Base-by-base conservation (phyloP, 2,329 filamentous ascomycete genomes). In the Pseudomassariella vexata region DNA sequence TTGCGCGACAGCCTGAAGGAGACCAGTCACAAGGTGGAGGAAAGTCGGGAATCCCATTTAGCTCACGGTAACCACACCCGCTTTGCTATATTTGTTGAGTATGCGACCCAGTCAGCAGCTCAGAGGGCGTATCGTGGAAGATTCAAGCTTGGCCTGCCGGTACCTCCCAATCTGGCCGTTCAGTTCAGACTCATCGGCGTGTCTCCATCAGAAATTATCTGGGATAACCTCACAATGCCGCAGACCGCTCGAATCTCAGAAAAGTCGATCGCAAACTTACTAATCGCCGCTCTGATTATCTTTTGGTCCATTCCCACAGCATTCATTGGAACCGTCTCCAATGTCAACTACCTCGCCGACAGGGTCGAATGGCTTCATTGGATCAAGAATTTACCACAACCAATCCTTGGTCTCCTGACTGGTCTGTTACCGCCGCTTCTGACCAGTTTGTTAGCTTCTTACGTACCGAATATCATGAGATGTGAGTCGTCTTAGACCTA, bases 31-130 rank as follows among this genome's bases (percentile, higher is more conserved):
- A n/a, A 29, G n/a, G 31, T 41, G 15, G 36, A 41, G 2, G 33
- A 38, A 5, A 22, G 19, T 7, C 21, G 35, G 15, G 27, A 34
- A 10, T 5, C n/a, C 5, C 32, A 22, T 19, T 27, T 23, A 5
- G 20, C 22, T 6, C 18, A 28, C 10, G 21, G 14, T n/a, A 25
- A 18, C 9, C 19, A 32, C n/a, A 26, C 32, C 70, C 73, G 43
- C 65, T 82, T 33, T 32, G 81, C 88, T 3, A 82, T 92, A n/a
- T 96, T 98, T 49, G 85, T 98, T 42, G 89, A 96, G 52, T 98
- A 95, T 52, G 73, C 76, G 41, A 79, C 75, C 4, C 85, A 94
- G 53, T 73, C 80, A 16, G 85, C 86, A 38, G 92, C 92, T 7
- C 90, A 98, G 56, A 68, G 73, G 36, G 89, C 90, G 16, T 94